A percentile compares a stretch with the other conserved stretches of the same genome.
phyloP scores from a whole-genome alignment of 306 rosid species.

The Vigna reflexopilosa region DNA sequence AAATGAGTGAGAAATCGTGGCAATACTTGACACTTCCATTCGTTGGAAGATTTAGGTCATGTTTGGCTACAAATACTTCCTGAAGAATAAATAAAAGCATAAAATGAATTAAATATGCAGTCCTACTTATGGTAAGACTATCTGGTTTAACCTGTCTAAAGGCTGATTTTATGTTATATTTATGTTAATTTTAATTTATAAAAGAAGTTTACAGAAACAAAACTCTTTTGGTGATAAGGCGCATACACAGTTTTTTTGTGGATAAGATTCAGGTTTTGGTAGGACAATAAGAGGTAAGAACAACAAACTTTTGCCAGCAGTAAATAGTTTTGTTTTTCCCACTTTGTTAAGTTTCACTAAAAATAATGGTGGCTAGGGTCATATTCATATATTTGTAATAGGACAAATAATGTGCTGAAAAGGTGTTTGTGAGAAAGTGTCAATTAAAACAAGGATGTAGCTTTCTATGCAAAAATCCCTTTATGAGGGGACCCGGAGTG shows the following conservation, averaged over 20 bases:
- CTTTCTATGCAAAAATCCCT: constrained; percentile 5
- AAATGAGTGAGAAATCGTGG: background rate
- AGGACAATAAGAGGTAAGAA: background rate
- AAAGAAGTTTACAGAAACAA: background rate
- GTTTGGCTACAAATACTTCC: background rate
- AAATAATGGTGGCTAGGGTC: constrained; percentile 11
- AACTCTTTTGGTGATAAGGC: background rate
- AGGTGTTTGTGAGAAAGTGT: constrained; percentile 32
- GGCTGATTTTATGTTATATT: background rate
- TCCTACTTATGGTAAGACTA: background rate
- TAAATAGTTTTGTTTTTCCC: background rate
- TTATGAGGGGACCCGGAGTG: constrained; percentile 41
- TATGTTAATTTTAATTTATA: background rate
- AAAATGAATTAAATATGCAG: background rate
- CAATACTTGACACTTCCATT: background rate
- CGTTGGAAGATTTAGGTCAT: background rate
- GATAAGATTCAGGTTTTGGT: constrained; percentile 15
- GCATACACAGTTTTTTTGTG: background rate
- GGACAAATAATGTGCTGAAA: constrained; percentile 28
- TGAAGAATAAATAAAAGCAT: background rate
- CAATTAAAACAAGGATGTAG: constrained; percentile 14
- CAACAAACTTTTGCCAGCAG: background rate
- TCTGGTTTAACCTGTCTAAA: background rate
- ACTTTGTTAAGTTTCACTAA: constrained; percentile 3
- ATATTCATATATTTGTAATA: background rate